Evolutionary conservation across 1,284 basidiomycete genomes (phyloP).

Genomic region (Volvariella surrecta): DNA sequence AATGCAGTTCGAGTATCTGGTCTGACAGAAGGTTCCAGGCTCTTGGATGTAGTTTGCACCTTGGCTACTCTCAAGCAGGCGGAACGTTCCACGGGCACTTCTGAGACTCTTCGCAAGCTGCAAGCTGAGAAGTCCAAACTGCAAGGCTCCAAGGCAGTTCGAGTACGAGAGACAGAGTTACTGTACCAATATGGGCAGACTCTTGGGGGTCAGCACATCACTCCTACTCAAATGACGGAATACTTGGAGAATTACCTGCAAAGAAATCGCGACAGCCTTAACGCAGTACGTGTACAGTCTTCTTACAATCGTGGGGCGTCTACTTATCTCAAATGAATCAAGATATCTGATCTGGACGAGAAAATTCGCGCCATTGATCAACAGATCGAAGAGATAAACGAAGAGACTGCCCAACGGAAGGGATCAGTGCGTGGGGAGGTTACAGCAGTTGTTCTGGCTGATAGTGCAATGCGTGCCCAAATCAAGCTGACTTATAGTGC

Average conservation of each 20-base stretch:
- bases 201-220: slow-evolving; percentile 33
- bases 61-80: slow-evolving; percentile 14
- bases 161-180: slow-evolving; percentile 30
- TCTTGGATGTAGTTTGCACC: slow-evolving; percentile 41
- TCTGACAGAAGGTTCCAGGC: slow-evolving; percentile 29
- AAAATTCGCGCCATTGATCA: background rate
- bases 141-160: slow-evolving; percentile 26
- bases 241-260: slow-evolving; percentile 36
- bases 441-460: background rate
- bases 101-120: slow-evolving; percentile 28
- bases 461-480: background rate
- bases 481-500: background rate
- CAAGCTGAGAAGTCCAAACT: slow-evolving; percentile 24
- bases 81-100: slow-evolving; percentile 14
- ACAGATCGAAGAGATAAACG: background rate
- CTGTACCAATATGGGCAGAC: slow-evolving; percentile 35
- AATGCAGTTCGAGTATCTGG: slow-evolving; percentile 41
- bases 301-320: background rate
- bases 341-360: background rate
- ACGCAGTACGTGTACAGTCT: slow-evolving; percentile 18
- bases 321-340: background rate
- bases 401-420: background rate
- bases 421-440: background rate
- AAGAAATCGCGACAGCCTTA: slow-evolving; percentile 26
- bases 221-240: slow-evolving; percentile 23